Conservation (phyloP, 768 basidiomycete genomes). For the Lactifluus rugatus region DNA sequence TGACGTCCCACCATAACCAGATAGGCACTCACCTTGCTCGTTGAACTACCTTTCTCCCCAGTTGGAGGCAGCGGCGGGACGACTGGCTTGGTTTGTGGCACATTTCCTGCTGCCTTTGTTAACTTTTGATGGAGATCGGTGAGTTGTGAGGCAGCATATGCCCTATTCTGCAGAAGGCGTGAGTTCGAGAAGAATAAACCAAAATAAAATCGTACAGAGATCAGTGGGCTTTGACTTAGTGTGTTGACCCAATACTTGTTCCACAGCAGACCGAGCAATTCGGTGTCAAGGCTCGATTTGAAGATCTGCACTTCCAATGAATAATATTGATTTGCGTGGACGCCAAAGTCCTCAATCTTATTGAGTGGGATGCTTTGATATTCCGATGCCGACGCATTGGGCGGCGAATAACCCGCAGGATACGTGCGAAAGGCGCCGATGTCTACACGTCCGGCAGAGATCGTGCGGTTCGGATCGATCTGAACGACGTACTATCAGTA, state of each 20-base stretch:
- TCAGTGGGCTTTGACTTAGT: slow-evolving; percentile 82
- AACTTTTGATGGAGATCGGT: slow-evolving; percentile 87
- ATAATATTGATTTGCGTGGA: slow-evolving; percentile 95
- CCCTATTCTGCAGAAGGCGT: slow-evolving; percentile 85
- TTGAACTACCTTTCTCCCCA: slow-evolving; percentile 37
- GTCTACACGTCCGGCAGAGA: slow-evolving; percentile 97
- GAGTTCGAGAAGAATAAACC: neutral
- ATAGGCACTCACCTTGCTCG: slow-evolving; percentile 33
- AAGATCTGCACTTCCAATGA: slow-evolving; percentile 90
- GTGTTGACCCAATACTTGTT: slow-evolving; percentile 99
- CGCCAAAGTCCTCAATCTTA: slow-evolving; percentile 99
- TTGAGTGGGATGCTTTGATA: slow-evolving; percentile 94
- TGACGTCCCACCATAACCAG: neutral
- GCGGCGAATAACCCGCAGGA: slow-evolving; percentile 89
- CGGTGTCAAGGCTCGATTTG: slow-evolving; percentile 82
- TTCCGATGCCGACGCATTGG: slow-evolving; percentile 56
- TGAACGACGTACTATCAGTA: slow-evolving; percentile 24
- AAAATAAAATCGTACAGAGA: slow-evolving; percentile 54
- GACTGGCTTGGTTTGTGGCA: slow-evolving; percentile 42
- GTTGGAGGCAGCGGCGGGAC: slow-evolving; percentile 45
- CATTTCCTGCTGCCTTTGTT: slow-evolving; percentile 51
- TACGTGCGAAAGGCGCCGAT: slow-evolving; percentile 98
- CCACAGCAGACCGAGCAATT: slow-evolving; percentile 86
- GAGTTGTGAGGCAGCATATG: slow-evolving; percentile 88
- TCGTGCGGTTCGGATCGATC: slow-evolving; percentile 98